Evolutionary conservation across 441 rosid genomes (phyloP), one percentile per base, ranked within the genome.

Genomic region (Croton setiger): DNA sequence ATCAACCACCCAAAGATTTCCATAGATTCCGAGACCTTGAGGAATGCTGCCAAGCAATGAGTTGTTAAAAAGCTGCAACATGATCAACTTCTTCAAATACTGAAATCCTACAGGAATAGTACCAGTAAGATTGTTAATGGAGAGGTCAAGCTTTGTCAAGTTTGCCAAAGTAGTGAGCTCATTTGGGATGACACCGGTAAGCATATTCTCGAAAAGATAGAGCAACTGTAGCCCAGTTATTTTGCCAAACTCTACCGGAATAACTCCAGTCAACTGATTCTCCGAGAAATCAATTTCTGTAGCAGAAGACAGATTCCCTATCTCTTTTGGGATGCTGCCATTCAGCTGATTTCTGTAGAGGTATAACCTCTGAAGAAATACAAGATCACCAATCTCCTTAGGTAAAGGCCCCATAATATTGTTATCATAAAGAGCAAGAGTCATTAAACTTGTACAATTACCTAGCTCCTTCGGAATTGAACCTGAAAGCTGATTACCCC

Each of bases 41-140:
- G 98, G 98, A 72, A 94, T 92, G 75, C 47, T 71, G 31, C 94
- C 97, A 36, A 59, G 69, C 72, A 94, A 75, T 21, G 83, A 78
- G 75, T 94, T 94, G 73, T 81, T 83, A 72, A 90, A 91, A 48
- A 94, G 90, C 85, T 90, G 98, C 79, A 94, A 72, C 96, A 84
- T 84, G 72, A 51, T 56, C 66, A 94, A 66, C 33, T 76, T 53
- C 75, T 77, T 81, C 77, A 87, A 71, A 75, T 87, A 84, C 66
- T 94, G 98, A 79, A 92, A 85, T 35, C 88, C 90, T 51, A 68
- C n/a, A 13, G 99, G 99, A 68, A 95, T 84, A 14, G 83, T 78
- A 68, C 99, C 98, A 3, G 83, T 74, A 72, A 95, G 87, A 53
- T 54, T 65, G 75, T 95, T 95, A 53, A 87, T 87, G 72, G 99